Evolutionary conservation across 371 early-diverging fungal species (phyloP), one percentile per base, ranked within the genome.

Genomic region (Mucor mucedo): DNA sequence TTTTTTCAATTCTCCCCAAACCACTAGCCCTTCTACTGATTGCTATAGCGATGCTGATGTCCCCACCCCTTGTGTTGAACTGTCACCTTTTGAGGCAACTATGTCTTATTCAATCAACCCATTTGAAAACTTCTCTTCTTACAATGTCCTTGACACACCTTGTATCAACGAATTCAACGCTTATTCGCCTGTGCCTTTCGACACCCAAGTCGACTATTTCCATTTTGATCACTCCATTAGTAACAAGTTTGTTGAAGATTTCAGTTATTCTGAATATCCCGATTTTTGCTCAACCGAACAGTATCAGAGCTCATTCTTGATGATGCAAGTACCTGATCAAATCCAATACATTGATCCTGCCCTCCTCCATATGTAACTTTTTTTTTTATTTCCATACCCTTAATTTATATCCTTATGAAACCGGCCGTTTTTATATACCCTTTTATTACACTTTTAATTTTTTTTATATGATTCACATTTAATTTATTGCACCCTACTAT

Each of bases 331-430:
- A 6, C 29, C 16, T 21, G 27, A 38, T 5, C 56, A 48, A 40
- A n/a, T 53, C 38, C 30, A 49, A 47, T 60, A 49, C 33, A 65
- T 59, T 13, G 35, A 59, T 42, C 60, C 60, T 42, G 50, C 50
- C 49, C 48, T 59, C 27, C 59, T 49, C 14, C 40, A 49, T 28
- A 49, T 40, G 13, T 58, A 48, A 45, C 8, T 21, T 9, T 47
- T 21, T 6, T 6, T 6, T 9, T 47, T 47, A 21, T 7, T 21
- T 47, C 21, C 21, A 47, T 47, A 27, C 47, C 21, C n/a, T 27
- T 47, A 4, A 14, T 47, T 47, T 47, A 47, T 47, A 35, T 35
- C 35, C 35, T 35, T 35, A 35, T 35, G 35, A 35, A 35, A 35
- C 35, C 35, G 35, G 47, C n/a, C 21, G 21, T 21, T 21, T 21